Conservation (phyloP, 192 early-diverging fungal species). For the Haplosporangium gracile region DNA sequence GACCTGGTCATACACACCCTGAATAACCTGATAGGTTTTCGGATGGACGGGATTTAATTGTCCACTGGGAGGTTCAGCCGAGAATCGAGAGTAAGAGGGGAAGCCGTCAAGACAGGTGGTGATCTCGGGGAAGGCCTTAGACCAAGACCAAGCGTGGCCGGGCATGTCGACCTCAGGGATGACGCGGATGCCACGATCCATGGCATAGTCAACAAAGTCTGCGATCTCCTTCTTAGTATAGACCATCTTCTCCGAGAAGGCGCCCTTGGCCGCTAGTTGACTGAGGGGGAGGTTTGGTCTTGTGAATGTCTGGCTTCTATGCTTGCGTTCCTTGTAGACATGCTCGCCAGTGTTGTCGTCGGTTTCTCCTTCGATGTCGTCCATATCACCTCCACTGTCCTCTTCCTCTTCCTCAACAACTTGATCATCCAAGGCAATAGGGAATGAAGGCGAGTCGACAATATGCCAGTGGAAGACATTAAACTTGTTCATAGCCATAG, state of each 20-base stretch:
- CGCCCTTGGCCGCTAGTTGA: conserved; percentile 71
- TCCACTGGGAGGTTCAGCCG: conserved; percentile 81
- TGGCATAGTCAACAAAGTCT: conserved; percentile 79
- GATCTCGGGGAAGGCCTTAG: conserved; percentile 63
- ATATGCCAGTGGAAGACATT: conserved; percentile 90
- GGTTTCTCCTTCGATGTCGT: background rate
- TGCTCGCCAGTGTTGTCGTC: background rate
- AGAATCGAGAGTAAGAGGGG: conserved; percentile 61
- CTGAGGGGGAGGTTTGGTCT: conserved; percentile 59
- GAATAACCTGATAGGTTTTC: conserved; percentile 74
- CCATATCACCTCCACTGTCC: background rate
- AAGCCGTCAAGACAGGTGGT: conserved; percentile 70
- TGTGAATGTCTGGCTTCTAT: no score
- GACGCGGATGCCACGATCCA: conserved; percentile 83
- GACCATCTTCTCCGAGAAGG: conserved; percentile 72
- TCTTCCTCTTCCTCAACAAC: background rate
- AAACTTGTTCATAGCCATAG: conserved; percentile 86
- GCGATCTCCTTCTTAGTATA: conserved; percentile 84
- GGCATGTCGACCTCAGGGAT: conserved; percentile 96
- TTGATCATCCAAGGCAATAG: conserved; percentile 65
- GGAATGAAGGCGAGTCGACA: conserved; percentile 80
- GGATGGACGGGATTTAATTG: conserved; percentile 82
- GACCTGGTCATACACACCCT: conserved; percentile 76
- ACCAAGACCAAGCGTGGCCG: conserved; percentile 76
- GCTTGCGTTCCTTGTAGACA: background rate